Evolutionary conservation across 2,329 filamentous ascomycete genomes (phyloP).

Genomic region (Verticillium zaregamsianum): DNA sequence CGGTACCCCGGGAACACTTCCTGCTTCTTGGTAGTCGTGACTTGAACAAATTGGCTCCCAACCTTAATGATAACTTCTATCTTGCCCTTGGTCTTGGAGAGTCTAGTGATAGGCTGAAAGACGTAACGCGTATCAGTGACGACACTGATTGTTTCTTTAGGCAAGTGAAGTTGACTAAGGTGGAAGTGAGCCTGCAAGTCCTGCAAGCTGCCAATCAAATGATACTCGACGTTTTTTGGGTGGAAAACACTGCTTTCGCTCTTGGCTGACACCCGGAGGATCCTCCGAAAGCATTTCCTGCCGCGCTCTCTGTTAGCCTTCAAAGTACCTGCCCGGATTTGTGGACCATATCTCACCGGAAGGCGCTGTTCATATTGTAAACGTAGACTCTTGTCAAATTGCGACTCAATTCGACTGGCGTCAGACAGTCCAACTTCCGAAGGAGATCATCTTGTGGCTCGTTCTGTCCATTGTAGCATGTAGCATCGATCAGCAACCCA

Average conservation of each 20-base stretch:
- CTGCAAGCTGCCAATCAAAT: constrained; percentile 60
- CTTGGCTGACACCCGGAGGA: constrained; percentile 58
- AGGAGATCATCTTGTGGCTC: constrained; percentile 64
- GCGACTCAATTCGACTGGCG: constrained; percentile 55
- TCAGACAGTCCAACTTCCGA: constrained; percentile 58
- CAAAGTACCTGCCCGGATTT: not conserved
- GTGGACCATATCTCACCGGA: constrained; percentile 39
- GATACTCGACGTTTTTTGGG: constrained; percentile 61
- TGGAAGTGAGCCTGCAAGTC: constrained; percentile 65
- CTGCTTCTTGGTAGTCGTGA: constrained; percentile 65
- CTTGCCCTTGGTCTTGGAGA: constrained; percentile 67
- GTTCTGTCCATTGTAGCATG: constrained; percentile 64
- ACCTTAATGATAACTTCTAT: constrained; percentile 67
- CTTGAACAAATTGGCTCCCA: constrained; percentile 65
- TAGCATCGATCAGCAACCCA: constrained; percentile 64
- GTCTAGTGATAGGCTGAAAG: constrained; percentile 59
- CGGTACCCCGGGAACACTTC: constrained; percentile 61
- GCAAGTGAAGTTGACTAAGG: constrained; percentile 60
- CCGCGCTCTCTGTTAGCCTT: not conserved
- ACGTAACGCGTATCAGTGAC: constrained; percentile 62
- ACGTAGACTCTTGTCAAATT: constrained; percentile 61
- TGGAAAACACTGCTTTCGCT: constrained; percentile 61
- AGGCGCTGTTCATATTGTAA: constrained; percentile 71
- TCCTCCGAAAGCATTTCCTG: constrained; percentile 60
- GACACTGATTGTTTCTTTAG: constrained; percentile 66